A percentile compares a stretch with the other conserved stretches of the same genome.
phyloP scores from a whole-genome alignment of 2,329 filamentous ascomycete species.

The Emericellopsis atlantica region DNA sequence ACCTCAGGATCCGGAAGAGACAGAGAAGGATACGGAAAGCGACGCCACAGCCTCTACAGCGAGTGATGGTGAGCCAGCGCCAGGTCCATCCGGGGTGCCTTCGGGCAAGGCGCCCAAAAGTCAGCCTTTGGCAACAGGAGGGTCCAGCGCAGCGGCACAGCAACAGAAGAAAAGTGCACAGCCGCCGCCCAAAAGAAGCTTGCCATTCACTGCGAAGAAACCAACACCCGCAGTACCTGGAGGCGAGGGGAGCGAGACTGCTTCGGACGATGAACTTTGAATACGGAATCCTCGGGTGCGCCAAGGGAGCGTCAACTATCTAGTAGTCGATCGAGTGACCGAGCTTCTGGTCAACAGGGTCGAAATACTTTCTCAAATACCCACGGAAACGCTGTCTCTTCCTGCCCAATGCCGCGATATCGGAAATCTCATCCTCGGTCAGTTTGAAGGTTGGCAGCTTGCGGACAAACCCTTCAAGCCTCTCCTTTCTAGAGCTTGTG shows the following conservation, averaged over 20 bases:
- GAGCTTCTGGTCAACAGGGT: constrained; percentile 27
- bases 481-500: constrained; percentile 44
- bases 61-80: constrained; percentile 24
- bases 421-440: constrained; percentile 42
- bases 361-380: constrained; percentile 45
- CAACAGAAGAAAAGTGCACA: constrained; percentile 9
- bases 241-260: constrained; percentile 30
- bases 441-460: constrained; percentile 43
- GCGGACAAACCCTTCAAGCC: constrained; percentile 42
- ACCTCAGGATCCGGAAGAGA: constrained; percentile 14
- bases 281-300: not conserved
- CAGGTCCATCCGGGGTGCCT: too few relatives aligned
- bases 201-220: constrained; percentile 31
- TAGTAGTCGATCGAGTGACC: not conserved
- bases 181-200: constrained; percentile 23
- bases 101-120: constrained; percentile 10
- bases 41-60: constrained; percentile 26
- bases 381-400: constrained; percentile 45
- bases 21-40: constrained; percentile 25
- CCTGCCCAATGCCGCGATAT: constrained; percentile 40
- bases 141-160: constrained; percentile 7
- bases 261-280: constrained; percentile 45
- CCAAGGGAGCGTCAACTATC: not conserved
- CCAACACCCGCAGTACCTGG: constrained; percentile 8
- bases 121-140: too few relatives aligned